Base-by-base conservation (phyloP, 1,139 yeast genomes). In the Taphrina pruni region DNA sequence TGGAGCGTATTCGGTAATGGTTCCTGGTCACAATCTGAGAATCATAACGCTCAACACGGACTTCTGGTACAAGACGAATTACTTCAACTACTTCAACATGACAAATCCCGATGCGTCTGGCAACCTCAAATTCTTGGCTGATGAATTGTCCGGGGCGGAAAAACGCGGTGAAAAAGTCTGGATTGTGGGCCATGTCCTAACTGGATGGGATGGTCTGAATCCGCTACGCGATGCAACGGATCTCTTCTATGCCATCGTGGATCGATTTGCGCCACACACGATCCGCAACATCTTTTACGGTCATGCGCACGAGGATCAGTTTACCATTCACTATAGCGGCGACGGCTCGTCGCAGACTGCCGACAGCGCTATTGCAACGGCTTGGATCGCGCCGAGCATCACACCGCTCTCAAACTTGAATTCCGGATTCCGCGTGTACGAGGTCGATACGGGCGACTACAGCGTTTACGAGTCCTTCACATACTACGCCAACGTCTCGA, bases 371-470 rank as follows among this genome's bases (percentile, higher is more conserved):
- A 69, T n/a, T 14, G 48, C 26, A 20, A 80, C 85, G 79, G 87
- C 89, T 0, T 88, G 88, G 88, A 83, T 88, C 68, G 82, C 84
- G 0, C 91, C 86, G 72, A 85, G 90, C 0, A 83, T 88, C 54
- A 87, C 92, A 14, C 91, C 92, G 9, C 80, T 82, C 73, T 78
- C 81, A 9, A 80, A 85, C 72, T 81, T 81, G 73, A 88, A 88
- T 76, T 92, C 92, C 17, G 83, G 87, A 38, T 88, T 90, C 89
- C 83, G 89, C 76, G 87, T 87, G 78, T 88, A 88, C 75, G 86
- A 86, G 74, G 88, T 88, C 58, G 91, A 88, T 76, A 80, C 84
- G 35, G 79, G 84, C 73, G 84, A 90, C 5, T 87, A 87, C 79
- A 84, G 84, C 71, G 81, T 88, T 71, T 81, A 87, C 81, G 85